Percentiles rank a stretch among this genome's conserved stretches.
phyloP scores from a whole-genome alignment of 2,329 filamentous ascomycete genomes.

The Sporothrix pallida region DNA sequence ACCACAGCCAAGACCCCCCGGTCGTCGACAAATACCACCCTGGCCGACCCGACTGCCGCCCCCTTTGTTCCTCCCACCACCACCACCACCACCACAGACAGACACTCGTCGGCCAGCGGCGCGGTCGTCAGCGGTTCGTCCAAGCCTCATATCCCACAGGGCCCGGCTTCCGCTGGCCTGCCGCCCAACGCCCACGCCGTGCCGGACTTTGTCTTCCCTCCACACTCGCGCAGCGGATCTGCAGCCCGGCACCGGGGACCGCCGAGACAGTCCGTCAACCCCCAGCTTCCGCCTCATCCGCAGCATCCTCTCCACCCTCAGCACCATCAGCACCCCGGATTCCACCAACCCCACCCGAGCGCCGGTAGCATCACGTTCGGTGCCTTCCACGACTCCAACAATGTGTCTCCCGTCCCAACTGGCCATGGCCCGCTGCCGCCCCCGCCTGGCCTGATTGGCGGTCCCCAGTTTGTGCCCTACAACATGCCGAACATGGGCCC shows the following conservation, averaged over 20 bases:
- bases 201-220: slow-evolving; percentile 32
- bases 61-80: background rate
- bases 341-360: slow-evolving; percentile 61
- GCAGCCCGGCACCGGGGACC: slow-evolving; percentile 24
- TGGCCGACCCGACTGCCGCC: background rate
- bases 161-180: slow-evolving; percentile 16
- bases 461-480: slow-evolving; percentile 28
- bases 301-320: slow-evolving; percentile 21
- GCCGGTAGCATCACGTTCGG: slow-evolving; percentile 64
- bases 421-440: slow-evolving; percentile 42
- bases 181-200: slow-evolving; percentile 23
- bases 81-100: background rate
- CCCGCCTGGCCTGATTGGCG: slow-evolving; percentile 47
- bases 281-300: background rate
- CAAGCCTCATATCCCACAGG: background rate
- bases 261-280: slow-evolving; percentile 10
- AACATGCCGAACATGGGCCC: slow-evolving; percentile 29
- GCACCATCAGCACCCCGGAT: slow-evolving; percentile 15
- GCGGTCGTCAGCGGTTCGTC: background rate
- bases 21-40: background rate
- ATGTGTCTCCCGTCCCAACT: slow-evolving; percentile 61
- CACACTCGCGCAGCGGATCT: slow-evolving; percentile 19
- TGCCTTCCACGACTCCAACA: slow-evolving; percentile 60
- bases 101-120: slow-evolving; percentile 8
- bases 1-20: slow-evolving; percentile 10